A percentile compares a stretch with the other conserved stretches of the same genome.
Evolutionary conservation across 2,329 filamentous ascomycete genomes (phyloP).

Genomic region (Berkeleyomyces rouxiae): DNA sequence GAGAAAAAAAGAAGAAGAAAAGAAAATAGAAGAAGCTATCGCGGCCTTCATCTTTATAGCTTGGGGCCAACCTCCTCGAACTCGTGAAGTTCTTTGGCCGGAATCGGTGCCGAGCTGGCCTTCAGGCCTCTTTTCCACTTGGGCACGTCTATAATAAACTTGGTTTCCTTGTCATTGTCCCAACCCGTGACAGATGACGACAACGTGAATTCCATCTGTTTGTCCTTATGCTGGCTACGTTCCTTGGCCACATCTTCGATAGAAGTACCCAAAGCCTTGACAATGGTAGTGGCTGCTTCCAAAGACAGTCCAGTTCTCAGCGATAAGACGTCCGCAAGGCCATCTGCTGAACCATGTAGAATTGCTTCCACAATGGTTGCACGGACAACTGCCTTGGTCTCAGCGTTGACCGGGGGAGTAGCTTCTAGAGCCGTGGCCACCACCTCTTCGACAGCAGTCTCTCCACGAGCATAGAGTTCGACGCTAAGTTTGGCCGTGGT

Average conservation of each 20-base stretch:
- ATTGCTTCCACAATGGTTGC: slow-evolving; percentile 10
- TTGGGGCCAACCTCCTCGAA: slow-evolving; percentile 80
- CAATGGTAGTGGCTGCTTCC: slow-evolving; percentile 21
- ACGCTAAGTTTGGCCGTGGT: slow-evolving; percentile 69
- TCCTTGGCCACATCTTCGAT: slow-evolving; percentile 21
- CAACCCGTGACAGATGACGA: slow-evolving; percentile 23
- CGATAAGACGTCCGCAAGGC: neutral
- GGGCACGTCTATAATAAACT: slow-evolving; percentile 60
- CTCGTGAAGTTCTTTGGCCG: slow-evolving; percentile 59
- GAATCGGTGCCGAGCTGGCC: slow-evolving; percentile 54
- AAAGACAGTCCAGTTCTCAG: neutral
- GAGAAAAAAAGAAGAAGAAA: neutral
- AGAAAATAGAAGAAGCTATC: no score
- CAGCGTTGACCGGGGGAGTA: neutral
- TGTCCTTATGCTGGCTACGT: slow-evolving; percentile 18
- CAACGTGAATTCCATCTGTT: slow-evolving; percentile 16
- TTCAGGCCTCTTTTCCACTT: slow-evolving; percentile 62
- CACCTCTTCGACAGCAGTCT: slow-evolving; percentile 18
- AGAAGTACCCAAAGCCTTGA: neutral
- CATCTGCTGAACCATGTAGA: slow-evolving; percentile 2
- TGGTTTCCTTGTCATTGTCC: slow-evolving; percentile 22
- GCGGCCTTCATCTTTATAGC: slow-evolving; percentile 31
- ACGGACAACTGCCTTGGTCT: slow-evolving; percentile 15
- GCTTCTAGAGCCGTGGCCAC: slow-evolving; percentile 7
- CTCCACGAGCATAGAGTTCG: slow-evolving; percentile 61